Evolutionary conservation across 352 stramenopile species (phyloP).

Genomic region (Globisporangium cystogenes): DNA sequence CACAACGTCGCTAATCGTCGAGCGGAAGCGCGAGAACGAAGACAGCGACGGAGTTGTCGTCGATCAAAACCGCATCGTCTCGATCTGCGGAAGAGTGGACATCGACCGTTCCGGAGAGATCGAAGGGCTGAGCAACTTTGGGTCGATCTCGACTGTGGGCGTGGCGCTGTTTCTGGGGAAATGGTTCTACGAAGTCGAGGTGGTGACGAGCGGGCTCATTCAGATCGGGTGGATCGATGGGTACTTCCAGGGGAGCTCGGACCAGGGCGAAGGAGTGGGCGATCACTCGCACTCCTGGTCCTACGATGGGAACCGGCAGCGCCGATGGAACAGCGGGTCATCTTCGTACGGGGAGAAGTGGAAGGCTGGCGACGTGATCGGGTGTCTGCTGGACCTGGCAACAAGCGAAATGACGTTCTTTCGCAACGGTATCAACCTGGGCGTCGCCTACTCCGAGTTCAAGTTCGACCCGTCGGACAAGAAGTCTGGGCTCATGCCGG

Average conservation of each 20-base stretch:
- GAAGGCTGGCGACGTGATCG: constrained; percentile 89
- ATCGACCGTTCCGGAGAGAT: constrained; percentile 84
- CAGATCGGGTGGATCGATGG: constrained; percentile 92
- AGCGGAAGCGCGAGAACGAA: constrained; percentile 80
- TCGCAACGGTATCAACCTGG: constrained; percentile 82
- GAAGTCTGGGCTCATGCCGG: constrained; percentile 72
- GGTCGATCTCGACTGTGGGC: constrained; percentile 72
- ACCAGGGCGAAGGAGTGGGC: constrained; percentile 89
- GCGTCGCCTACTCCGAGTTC: constrained; percentile 69
- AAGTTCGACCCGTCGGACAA: constrained; percentile 40
- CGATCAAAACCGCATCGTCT: constrained; percentile 61
- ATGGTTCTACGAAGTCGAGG: constrained; percentile 93
- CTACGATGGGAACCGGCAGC: constrained; percentile 90
- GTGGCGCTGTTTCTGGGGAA: constrained; percentile 76
- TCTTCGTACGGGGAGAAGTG: constrained; percentile 89
- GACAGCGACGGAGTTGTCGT: constrained; percentile 50
- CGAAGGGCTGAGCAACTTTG: constrained; percentile 87
- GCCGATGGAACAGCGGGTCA: constrained; percentile 88
- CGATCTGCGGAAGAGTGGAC: constrained; percentile 77
- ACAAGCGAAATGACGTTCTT: constrained; percentile 84
- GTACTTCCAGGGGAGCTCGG: constrained; percentile 88
- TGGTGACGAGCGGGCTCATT: constrained; percentile 88
- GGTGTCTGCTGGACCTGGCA: constrained; percentile 84
- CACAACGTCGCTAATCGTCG: constrained; percentile 81
- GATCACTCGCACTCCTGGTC: constrained; percentile 91